These are phyloP conservation scores for Bruguiera parviflora DNA, from an alignment of 345 rosid genomes.

Conservation along the genomic window DNA sequence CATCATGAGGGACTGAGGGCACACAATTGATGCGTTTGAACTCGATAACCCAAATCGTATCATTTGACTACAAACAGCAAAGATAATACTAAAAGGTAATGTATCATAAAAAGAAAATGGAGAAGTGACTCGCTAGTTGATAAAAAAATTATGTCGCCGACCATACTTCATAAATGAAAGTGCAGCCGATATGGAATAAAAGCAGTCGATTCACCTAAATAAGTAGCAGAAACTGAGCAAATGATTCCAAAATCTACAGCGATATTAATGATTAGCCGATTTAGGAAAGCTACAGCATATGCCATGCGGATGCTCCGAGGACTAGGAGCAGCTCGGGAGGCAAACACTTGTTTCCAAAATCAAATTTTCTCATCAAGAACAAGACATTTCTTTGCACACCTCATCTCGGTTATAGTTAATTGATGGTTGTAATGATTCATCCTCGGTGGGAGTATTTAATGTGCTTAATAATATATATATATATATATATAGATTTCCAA, in stretches of 20 bases:
- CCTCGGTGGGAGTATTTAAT: too few species aligned
- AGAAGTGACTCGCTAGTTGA: background rate
- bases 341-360: background rate
- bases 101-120: background rate
- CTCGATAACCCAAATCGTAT: too few species aligned
- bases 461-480: too few species aligned
- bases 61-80: too few species aligned
- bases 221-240: background rate
- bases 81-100: background rate
- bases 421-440: too few species aligned
- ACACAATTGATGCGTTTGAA: too few species aligned
- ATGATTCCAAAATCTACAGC: background rate
- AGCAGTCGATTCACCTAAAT: background rate
- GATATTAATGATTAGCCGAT: too few species aligned
- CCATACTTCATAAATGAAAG: constrained; percentile 10
- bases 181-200: background rate
- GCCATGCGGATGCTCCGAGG: background rate
- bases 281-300: background rate
- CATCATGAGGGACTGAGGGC: too few species aligned
- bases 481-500: too few species aligned
- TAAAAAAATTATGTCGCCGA: constrained; percentile 9
- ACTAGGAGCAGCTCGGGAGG: background rate
- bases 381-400: background rate
- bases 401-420: too few species aligned
- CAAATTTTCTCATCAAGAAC: background rate